Evolutionary conservation across 108 stramenopile species (phyloP).

Genomic region (Skeletonema potamos): DNA sequence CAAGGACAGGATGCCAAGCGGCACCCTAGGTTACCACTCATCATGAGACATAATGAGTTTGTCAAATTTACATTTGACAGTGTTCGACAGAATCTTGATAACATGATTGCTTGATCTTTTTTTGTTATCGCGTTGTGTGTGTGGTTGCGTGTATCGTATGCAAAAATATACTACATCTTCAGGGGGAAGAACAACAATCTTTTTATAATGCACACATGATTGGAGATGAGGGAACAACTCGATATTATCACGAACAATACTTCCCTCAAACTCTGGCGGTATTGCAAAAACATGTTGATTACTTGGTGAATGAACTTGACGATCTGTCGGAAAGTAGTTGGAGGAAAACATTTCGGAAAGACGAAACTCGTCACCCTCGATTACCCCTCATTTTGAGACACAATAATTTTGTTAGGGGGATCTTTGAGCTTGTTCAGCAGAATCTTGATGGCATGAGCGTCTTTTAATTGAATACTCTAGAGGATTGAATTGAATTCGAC

Average conservation of each 20-base stretch:
- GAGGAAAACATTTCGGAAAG: background rate
- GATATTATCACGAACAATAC: conserved; percentile 43
- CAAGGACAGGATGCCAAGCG: conserved; percentile 24
- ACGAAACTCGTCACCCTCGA: background rate
- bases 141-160: no score
- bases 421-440: no score
- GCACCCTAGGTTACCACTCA: conserved; percentile 45
- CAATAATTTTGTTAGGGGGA: no score
- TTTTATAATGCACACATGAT: conserved; percentile 49
- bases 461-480: no score
- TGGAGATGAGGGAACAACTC: conserved; percentile 46
- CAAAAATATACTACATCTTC: background rate
- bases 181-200: background rate
- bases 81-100: conserved; percentile 35
- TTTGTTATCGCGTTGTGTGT: no score
- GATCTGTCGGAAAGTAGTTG: conserved; percentile 9
- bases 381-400: background rate
- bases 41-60: conserved; percentile 51
- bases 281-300: conserved; percentile 47
- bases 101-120: background rate
- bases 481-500: no score
- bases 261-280: conserved; percentile 30
- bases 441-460: no score
- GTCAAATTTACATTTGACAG: conserved; percentile 35
- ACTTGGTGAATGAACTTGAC: conserved; percentile 36